Evolutionary conservation across 345 rosid species (phyloP).

Genomic region (Melaleuca alternifolia): DNA sequence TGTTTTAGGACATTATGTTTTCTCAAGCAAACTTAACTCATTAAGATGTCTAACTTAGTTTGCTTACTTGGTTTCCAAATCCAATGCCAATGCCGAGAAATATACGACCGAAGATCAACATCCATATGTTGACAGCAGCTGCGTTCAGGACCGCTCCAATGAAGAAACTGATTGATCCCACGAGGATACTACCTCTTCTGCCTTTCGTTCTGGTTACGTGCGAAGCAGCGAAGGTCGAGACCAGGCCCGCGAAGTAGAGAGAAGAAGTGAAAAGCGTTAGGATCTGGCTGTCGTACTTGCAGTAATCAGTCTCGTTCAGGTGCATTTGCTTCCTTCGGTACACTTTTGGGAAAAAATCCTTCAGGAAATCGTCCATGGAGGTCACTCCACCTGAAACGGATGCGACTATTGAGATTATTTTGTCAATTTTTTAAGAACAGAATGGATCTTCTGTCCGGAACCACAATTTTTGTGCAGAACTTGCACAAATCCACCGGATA

Average conservation of each 20-base stretch:
- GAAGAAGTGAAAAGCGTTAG: slow-evolving; percentile 86
- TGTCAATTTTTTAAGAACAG: neutral
- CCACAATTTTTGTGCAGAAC: neutral
- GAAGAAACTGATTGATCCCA: slow-evolving; percentile 75
- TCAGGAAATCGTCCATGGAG: slow-evolving; percentile 95
- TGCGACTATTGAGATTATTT: neutral
- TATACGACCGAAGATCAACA: slow-evolving; percentile 65
- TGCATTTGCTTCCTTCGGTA: slow-evolving; percentile 60
- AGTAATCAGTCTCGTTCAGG: slow-evolving; percentile 76
- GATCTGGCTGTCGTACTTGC: slow-evolving; percentile 75
- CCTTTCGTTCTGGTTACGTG: slow-evolving; percentile 55
- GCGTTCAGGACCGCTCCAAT: slow-evolving; percentile 68
- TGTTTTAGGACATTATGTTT: neutral
- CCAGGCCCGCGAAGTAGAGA: slow-evolving; percentile 74
- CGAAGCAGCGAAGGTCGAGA: slow-evolving; percentile 72
- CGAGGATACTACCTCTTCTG: slow-evolving; percentile 57
- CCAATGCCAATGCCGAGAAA: slow-evolving; percentile 79
- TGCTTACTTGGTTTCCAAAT: slow-evolving; percentile 70
- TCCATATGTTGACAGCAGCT: slow-evolving; percentile 42
- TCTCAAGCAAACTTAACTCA: neutral
- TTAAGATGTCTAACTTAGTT: neutral
- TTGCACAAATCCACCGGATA: neutral
- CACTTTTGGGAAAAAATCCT: slow-evolving; percentile 56
- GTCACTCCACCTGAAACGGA: slow-evolving; percentile 73
- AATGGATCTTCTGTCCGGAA: neutral